Conservation (phyloP, 768 basidiomycete genomes). For the Auricularia sp. region DNA sequence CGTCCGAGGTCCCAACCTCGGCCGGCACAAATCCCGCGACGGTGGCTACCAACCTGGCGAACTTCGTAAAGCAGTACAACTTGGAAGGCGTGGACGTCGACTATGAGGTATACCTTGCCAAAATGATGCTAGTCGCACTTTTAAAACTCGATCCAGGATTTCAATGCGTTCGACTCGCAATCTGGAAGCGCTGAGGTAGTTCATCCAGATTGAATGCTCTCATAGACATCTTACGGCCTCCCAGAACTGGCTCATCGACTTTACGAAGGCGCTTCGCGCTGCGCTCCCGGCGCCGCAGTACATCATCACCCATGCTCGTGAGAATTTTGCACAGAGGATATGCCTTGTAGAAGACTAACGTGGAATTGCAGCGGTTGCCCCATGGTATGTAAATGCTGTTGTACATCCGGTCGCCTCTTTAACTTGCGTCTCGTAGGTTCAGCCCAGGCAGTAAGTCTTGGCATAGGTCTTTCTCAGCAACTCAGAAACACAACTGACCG, state of each 20-base stretch:
- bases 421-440: not conserved
- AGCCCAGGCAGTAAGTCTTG: not conserved
- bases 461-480: too few species aligned
- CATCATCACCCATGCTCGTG: slow-evolving; percentile 43
- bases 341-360: too few species aligned
- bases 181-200: slow-evolving; percentile 21
- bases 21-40: slow-evolving; percentile 47
- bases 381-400: not conserved
- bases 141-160: slow-evolving; percentile 34
- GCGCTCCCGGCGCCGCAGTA: slow-evolving; percentile 38
- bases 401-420: not conserved
- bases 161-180: slow-evolving; percentile 39
- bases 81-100: slow-evolving; percentile 60
- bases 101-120: slow-evolving; percentile 37
- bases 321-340: too few species aligned
- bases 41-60: slow-evolving; percentile 54
- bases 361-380: not conserved
- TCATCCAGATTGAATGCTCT: slow-evolving; percentile 11
- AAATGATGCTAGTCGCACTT: not conserved
- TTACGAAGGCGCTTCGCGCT: slow-evolving; percentile 40
- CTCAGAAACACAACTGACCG: not conserved
- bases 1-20: slow-evolving; percentile 45
- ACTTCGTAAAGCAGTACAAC: slow-evolving; percentile 48
- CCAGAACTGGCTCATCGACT: slow-evolving; percentile 37
- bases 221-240: slow-evolving; percentile 8